Base-by-base conservation (phyloP, 441 rosid genomes). In the Erysimum cheiri region DNA sequence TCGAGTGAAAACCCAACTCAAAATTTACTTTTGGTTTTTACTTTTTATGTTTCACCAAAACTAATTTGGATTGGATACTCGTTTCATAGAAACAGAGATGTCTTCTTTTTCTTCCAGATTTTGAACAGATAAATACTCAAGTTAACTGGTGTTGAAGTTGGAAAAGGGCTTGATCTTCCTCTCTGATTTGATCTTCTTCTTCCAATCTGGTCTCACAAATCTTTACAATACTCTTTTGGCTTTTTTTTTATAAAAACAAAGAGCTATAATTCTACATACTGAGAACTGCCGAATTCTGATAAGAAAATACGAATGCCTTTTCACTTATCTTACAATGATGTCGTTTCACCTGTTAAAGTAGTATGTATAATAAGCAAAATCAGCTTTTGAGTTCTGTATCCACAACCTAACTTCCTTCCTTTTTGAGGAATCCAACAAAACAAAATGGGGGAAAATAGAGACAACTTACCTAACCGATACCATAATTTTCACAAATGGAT, bases 81-180 rank as follows among this genome's bases (percentile, higher is more conserved):
- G 26, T 24, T 24, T 24, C 26, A 24, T 24, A 24, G 26, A 33
- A 35, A 32, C 35, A 17, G 22, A 63, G 22, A 22, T 11, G 11
- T 14, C 22, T 12, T 12, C 44, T 32, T 15, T 44, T 49, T 72
- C 47, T 64, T 78, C 47, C 91, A 87, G 97, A 89, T 87, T 62
- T 43, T 91, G 55, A 80, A 88, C 79, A 88, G 73, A 76, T 94
- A 91, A 57, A 78, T 88, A 66, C 96, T 89, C 10, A 74, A 93
- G 72, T 61, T 81, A 44, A 86, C 89, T 62, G 94, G 96, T 13
- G 85, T 93, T 58, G 93, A 93, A 0, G 48, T 88, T 61, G 96
- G 97, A 7, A 89, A 87, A 77, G 97, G 98, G 19, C 94, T 93
- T 50, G 78, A 93, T 78, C 62, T 91, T 69, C 96, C 94, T 82